Evolutionary conservation across 2,329 filamentous ascomycete species (phyloP).

Genomic region (Ceratocystis destructans): DNA sequence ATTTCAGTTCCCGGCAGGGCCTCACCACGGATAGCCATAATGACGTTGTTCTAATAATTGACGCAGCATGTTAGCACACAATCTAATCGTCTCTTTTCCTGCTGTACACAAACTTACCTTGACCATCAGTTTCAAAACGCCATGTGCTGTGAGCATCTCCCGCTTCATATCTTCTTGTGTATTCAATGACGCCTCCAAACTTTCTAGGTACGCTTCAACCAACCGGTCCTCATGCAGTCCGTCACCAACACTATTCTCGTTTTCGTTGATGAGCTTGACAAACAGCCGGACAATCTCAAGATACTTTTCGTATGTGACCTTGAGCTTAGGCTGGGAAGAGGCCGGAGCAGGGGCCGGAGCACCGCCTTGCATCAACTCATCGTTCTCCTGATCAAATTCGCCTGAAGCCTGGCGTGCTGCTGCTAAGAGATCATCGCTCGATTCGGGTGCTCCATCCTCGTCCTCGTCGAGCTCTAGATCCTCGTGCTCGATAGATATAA

Average conservation of each 20-base stretch:
- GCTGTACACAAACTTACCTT: slow-evolving; percentile 51
- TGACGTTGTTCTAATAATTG: slow-evolving; percentile 57
- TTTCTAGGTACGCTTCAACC: slow-evolving; percentile 80
- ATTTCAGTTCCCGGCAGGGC: slow-evolving; percentile 38
- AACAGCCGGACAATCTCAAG: slow-evolving; percentile 78
- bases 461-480: slow-evolving; percentile 79
- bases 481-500: slow-evolving; percentile 95
- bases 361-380: slow-evolving; percentile 22
- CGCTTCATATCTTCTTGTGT: slow-evolving; percentile 67
- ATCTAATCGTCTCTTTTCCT: slow-evolving; percentile 19
- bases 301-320: slow-evolving; percentile 93
- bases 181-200: slow-evolving; percentile 70
- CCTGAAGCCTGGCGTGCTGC: slow-evolving; percentile 38
- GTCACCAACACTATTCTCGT: slow-evolving; percentile 61
- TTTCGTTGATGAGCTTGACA: slow-evolving; percentile 68
- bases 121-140: slow-evolving; percentile 91
- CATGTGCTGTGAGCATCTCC: slow-evolving; percentile 59
- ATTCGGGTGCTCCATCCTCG: slow-evolving; percentile 41
- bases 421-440: slow-evolving; percentile 24
- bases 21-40: slow-evolving; percentile 62
- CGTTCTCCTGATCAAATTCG: slow-evolving; percentile 28
- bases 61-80: slow-evolving; percentile 32
- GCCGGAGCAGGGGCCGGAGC: slow-evolving; percentile 29
- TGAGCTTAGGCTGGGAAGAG: slow-evolving; percentile 52
- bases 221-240: slow-evolving; percentile 75